A percentile compares a stretch with the other conserved stretches of the same genome.
phyloP scores from a whole-genome alignment of 2,329 filamentous ascomycete genomes.

The Fusarium irregulare region DNA sequence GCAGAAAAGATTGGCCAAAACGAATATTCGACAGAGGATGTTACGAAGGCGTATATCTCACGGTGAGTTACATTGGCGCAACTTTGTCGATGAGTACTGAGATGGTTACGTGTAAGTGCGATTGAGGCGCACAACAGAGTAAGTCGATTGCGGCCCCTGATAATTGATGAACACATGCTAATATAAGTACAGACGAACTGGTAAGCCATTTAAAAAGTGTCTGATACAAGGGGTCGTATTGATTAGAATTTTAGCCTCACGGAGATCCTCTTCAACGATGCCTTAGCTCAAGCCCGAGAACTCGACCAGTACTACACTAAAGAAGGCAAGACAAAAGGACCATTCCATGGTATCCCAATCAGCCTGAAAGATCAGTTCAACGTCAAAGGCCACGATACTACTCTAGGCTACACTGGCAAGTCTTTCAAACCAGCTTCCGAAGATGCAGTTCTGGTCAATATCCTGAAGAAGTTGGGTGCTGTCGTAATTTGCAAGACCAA shows the following conservation, averaged over 20 bases:
- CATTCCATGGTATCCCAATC: slow-evolving; percentile 41
- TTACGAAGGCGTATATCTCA: slow-evolving; percentile 14
- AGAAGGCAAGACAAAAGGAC: slow-evolving; percentile 7
- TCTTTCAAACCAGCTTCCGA: slow-evolving; percentile 61
- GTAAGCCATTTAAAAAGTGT: neutral
- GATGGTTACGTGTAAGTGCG: neutral
- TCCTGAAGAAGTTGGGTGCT: slow-evolving; percentile 62
- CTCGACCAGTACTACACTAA: slow-evolving; percentile 14
- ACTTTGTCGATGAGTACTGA: neutral
- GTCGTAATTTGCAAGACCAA: slow-evolving; percentile 57
- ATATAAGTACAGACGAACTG: slow-evolving; percentile 18
- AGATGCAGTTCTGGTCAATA: slow-evolving; percentile 60
- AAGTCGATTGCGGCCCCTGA: fast-evolving
- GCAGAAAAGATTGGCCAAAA: neutral
- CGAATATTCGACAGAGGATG: neutral
- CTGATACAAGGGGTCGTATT: fast-evolving
- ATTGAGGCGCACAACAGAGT: slow-evolving; percentile 25
- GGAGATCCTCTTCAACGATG: slow-evolving; percentile 37
- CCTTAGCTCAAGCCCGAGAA: slow-evolving; percentile 22
- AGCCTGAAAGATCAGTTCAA: slow-evolving; percentile 70
- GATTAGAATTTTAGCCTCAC: slow-evolving; percentile 3
- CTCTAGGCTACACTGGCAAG: slow-evolving; percentile 67
- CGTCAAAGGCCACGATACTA: slow-evolving; percentile 66
- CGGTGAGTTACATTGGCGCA: neutral
- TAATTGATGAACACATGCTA: neutral